phyloP scores from a whole-genome alignment of 139 green algal species.

The Haematococcus sp. region DNA sequence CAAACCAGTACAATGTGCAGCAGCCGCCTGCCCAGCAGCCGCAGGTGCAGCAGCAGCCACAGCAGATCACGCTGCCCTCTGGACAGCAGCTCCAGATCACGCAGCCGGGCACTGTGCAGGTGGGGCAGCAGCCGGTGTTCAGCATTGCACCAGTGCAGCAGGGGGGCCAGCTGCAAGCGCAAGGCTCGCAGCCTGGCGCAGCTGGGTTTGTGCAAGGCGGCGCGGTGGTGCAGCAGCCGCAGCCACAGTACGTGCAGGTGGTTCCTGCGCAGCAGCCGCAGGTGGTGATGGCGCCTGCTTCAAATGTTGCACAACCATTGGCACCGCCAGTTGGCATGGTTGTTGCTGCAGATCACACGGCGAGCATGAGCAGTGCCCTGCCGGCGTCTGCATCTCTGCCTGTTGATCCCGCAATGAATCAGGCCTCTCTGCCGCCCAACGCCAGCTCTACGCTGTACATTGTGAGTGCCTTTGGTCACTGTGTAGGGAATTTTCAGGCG shows the following conservation, averaged over 20 bases:
- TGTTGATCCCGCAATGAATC: background rate
- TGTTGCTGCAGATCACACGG: background rate
- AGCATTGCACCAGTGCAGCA: slow-evolving; percentile 7
- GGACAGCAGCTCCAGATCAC: no score
- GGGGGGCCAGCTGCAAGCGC: slow-evolving; percentile 6
- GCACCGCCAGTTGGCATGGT: background rate
- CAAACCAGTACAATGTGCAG: background rate
- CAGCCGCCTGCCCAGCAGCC: background rate
- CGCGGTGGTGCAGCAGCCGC: background rate
- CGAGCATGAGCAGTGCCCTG: background rate
- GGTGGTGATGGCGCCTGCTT: background rate
- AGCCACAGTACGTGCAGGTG: background rate
- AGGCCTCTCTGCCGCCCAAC: slow-evolving; percentile 42
- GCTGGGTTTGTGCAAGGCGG: no score
- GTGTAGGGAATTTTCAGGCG: no score
- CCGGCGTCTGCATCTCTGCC: background rate
- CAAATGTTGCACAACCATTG: background rate
- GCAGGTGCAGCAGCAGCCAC: background rate
- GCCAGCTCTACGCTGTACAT: slow-evolving; percentile 56
- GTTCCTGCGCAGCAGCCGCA: slow-evolving; percentile 11
- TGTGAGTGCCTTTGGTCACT: slow-evolving; percentile 5
- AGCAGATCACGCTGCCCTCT: background rate
- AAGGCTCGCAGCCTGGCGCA: background rate
- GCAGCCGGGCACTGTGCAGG: no score
- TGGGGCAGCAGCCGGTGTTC: slow-evolving; percentile 4